A percentile compares a stretch with the other conserved stretches of the same genome.
These are phyloP conservation scores for Geranium incanum DNA, from an alignment of 441 rosid genomes.

Conservation along the genomic window DNA sequence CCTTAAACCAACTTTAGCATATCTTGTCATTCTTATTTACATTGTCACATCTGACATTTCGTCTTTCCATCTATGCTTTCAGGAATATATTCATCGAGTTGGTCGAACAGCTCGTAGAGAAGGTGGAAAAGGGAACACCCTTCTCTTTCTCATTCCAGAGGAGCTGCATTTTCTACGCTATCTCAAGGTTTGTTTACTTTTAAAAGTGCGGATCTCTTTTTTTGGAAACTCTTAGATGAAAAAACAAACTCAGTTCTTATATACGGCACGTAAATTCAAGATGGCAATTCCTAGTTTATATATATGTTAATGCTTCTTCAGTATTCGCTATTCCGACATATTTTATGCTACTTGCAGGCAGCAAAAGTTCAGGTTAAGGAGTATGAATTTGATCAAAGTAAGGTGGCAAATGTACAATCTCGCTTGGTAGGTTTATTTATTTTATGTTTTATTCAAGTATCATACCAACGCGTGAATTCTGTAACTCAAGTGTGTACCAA, in stretches of 20 bases:
- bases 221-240: not conserved
- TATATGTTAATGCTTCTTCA: not conserved
- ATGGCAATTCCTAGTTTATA: not conserved
- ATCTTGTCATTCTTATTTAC: not conserved
- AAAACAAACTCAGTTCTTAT: not conserved
- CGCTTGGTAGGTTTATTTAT: conserved; percentile 51
- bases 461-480: not conserved
- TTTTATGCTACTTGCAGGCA: conserved; percentile 34
- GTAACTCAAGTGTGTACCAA: conserved; percentile 11
- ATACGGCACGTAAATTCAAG: not conserved
- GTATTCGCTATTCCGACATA: conserved; percentile 6
- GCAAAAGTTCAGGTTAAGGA: conserved; percentile 93
- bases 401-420: conserved; percentile 75
- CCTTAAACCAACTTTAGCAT: not conserved
- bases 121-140: conserved; percentile 92
- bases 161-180: conserved; percentile 83
- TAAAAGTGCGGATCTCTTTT: not conserved
- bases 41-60: not conserved
- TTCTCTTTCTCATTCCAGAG: conserved; percentile 86
- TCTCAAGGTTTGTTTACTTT: conserved; percentile 37
- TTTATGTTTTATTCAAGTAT: conserved; percentile 5
- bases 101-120: conserved; percentile 99
- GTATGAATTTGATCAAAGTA: conserved; percentile 78
- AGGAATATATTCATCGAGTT: conserved; percentile 95
- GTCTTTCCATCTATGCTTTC: conserved; percentile 23